Percentiles rank a stretch among this genome's conserved stretches.
These are phyloP conservation scores for Plasmodium ovale DNA, from an alignment of 169 alveolate species.

Conservation along the genomic window DNA sequence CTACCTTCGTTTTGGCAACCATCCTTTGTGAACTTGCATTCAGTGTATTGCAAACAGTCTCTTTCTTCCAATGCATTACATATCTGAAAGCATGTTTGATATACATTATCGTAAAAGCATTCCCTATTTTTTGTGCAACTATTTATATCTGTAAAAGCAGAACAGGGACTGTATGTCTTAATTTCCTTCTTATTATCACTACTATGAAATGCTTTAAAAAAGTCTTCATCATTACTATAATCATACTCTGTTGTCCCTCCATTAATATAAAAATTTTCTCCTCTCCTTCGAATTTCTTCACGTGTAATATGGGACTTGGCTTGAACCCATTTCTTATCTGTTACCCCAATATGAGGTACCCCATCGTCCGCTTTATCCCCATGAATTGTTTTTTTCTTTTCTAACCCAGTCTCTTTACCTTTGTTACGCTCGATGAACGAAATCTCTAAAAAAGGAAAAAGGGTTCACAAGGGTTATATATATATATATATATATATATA, in stretches of 20 bases:
- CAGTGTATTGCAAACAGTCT: slow-evolving; percentile 26
- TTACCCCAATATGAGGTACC: neutral
- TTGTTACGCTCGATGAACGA: slow-evolving; percentile 25
- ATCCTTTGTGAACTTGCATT: slow-evolving; percentile 23
- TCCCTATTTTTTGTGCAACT: slow-evolving; percentile 5
- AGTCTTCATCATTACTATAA: slow-evolving; percentile 51
- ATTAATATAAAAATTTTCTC: slow-evolving; percentile 39
- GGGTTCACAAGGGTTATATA: neutral
- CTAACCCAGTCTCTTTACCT: neutral
- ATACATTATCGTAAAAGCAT: slow-evolving; percentile 46
- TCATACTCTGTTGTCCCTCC: slow-evolving; percentile 41
- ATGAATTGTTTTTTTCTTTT: neutral
- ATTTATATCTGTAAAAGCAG: neutral
- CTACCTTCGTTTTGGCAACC: slow-evolving; percentile 66
- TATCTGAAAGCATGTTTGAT: slow-evolving; percentile 44
- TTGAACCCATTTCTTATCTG: too few relatives aligned
- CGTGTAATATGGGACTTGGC: slow-evolving; percentile 2
- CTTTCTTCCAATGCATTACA: slow-evolving; percentile 21
- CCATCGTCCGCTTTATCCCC: neutral
- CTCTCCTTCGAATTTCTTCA: slow-evolving; percentile 31
- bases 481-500: neutral
- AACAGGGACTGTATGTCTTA: slow-evolving; percentile 54
- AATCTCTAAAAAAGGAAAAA: slow-evolving; percentile 16
- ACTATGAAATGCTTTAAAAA: slow-evolving; percentile 31
- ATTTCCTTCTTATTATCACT: slow-evolving; percentile 5